phyloP scores from a whole-genome alignment of 305 asterid species.

The Fraxinus sp. region DNA sequence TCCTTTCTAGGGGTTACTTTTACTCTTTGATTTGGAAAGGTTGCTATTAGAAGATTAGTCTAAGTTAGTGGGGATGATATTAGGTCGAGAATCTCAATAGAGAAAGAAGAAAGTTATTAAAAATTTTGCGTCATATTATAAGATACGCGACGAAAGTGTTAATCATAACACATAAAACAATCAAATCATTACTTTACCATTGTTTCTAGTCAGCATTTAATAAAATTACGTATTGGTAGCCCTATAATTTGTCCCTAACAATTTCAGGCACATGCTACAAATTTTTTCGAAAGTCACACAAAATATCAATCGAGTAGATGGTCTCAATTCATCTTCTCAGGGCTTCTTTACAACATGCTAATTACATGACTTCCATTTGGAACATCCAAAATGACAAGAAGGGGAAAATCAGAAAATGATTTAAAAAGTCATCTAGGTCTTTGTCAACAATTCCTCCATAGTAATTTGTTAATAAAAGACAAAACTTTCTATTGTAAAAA shows the following conservation, averaged over 20 bases:
- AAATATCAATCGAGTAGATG: neutral
- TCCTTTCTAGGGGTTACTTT: neutral
- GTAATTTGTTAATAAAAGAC: neutral
- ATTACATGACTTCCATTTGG: neutral
- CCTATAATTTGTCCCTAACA: neutral
- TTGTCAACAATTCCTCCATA: neutral
- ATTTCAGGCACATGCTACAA: neutral
- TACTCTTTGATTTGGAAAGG: neutral
- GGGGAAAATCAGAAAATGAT: neutral
- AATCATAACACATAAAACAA: neutral
- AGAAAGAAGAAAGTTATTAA: neutral
- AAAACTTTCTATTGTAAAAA: neutral
- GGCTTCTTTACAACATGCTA: neutral
- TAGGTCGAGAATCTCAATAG: neutral
- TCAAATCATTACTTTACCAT: neutral
- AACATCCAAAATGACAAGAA: neutral
- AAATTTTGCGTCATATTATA: neutral
- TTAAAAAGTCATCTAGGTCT: neutral
- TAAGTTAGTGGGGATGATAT: neutral
- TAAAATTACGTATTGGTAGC: no score
- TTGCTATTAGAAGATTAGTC: neutral
- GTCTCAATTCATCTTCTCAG: neutral
- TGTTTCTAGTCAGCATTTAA: neutral
- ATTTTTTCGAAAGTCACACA: neutral
- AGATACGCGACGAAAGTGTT: neutral